phyloP scores from a whole-genome alignment of 495 filamentous ascomycete species.

The Penicillium nucicola region DNA sequence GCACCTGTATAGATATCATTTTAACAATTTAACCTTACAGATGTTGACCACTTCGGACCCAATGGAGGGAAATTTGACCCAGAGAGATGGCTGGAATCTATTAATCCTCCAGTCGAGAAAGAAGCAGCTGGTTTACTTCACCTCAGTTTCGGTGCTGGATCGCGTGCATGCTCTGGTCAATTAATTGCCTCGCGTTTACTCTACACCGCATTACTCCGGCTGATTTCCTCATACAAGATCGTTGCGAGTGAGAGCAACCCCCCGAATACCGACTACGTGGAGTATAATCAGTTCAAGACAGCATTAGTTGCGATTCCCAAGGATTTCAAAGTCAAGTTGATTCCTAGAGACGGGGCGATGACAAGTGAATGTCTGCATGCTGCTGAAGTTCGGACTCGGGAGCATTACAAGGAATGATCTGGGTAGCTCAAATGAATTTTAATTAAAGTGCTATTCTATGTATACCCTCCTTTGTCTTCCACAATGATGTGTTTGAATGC shows the following conservation, averaged over 20 bases:
- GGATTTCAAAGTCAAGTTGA: conserved; percentile 50
- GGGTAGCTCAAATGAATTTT: not conserved
- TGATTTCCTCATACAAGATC: conserved; percentile 49
- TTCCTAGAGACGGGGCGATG: conserved; percentile 37
- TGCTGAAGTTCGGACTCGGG: conserved; percentile 36
- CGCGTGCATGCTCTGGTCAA: conserved; percentile 51
- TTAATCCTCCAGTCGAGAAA: conserved; percentile 34
- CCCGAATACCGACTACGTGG: conserved; percentile 55
- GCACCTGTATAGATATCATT: not conserved
- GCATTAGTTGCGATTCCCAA: conserved; percentile 54
- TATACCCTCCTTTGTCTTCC: too few species aligned
- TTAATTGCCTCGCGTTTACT: conserved; percentile 49
- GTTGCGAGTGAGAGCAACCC: conserved; percentile 45
- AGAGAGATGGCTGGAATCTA: conserved; percentile 46
- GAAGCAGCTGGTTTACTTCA: conserved; percentile 37
- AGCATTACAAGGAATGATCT: conserved; percentile 40
- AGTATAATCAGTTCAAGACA: conserved; percentile 55
- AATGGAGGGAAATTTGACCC: conserved; percentile 50
- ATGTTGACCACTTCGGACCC: conserved; percentile 49
- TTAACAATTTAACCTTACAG: conserved; percentile 16
- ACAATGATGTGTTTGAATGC: too few species aligned
- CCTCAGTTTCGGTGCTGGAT: conserved; percentile 52
- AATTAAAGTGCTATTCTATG: too few species aligned
- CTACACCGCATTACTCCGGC: conserved; percentile 46
- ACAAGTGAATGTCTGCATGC: conserved; percentile 31